Evolutionary conservation across 768 basidiomycete genomes (phyloP).

Genomic region (Pleurotus salmoneostramineus): DNA sequence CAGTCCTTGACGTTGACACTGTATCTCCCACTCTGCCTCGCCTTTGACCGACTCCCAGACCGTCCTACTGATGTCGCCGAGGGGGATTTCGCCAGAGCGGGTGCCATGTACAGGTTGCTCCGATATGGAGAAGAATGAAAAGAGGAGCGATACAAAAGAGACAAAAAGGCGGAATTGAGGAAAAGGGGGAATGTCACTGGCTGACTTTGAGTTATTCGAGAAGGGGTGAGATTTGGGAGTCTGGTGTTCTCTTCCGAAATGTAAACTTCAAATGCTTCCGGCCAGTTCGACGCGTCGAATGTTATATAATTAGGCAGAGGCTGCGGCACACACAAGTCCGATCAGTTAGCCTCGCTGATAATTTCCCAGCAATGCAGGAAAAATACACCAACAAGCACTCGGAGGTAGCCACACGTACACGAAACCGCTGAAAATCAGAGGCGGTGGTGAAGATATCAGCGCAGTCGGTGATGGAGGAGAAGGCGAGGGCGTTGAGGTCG

Average conservation of each 20-base stretch:
- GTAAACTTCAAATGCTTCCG: neutral
- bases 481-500: too few species aligned
- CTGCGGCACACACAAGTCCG: neutral
- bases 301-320: neutral
- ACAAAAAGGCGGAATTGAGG: neutral
- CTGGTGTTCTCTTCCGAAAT: neutral
- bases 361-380: neutral
- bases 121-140: too few species aligned
- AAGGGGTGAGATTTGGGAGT: neutral
- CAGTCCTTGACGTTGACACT: constrained; percentile 92
- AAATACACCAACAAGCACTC: neutral
- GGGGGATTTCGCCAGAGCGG: neutral
- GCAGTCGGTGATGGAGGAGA: too few species aligned
- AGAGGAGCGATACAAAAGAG: neutral
- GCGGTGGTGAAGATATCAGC: too few species aligned
- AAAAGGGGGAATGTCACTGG: neutral
- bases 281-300: neutral
- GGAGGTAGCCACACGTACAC: neutral
- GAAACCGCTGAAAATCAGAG: too few species aligned
- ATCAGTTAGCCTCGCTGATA: constrained; percentile 2
- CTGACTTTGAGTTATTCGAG: neutral
- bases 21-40: constrained; percentile 25
- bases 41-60: constrained; percentile 1
- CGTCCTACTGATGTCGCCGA: constrained; percentile 2
- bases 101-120: neutral